Evolutionary conservation across 768 basidiomycete species (phyloP).

Genomic region (Pleurotus ostreatus): DNA sequence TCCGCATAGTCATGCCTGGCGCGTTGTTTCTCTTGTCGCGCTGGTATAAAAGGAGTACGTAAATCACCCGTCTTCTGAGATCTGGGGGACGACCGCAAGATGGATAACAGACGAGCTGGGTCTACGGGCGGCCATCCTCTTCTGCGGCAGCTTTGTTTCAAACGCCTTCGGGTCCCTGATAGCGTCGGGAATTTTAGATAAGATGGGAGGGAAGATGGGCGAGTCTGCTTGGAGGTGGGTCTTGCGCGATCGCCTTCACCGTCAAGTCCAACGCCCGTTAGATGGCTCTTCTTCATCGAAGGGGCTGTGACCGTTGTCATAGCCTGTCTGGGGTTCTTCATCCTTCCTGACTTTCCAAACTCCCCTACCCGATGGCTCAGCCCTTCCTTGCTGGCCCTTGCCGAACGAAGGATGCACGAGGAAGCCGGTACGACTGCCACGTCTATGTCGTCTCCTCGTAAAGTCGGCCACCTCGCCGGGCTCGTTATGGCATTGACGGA

Average conservation of each 20-base stretch:
- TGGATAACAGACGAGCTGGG: constrained; percentile 31
- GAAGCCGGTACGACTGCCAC: constrained; percentile 32
- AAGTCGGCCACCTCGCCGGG: constrained; percentile 40
- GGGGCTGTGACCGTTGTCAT: constrained; percentile 40
- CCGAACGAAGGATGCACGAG: constrained; percentile 57
- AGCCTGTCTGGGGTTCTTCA: constrained; percentile 38
- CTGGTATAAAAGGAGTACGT: constrained; percentile 42
- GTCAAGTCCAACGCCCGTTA: constrained; percentile 6
- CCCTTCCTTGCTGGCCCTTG: constrained; percentile 49
- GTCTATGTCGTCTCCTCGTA: constrained; percentile 10
- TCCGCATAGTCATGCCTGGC: constrained; percentile 27
- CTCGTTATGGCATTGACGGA: constrained; percentile 59
- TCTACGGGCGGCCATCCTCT: constrained; percentile 38
- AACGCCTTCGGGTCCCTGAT: constrained; percentile 53
- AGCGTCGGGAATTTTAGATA: constrained; percentile 41
- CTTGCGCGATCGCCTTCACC: background rate
- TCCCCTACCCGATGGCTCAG: constrained; percentile 49
- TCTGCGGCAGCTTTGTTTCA: constrained; percentile 44
- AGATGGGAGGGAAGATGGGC: constrained; percentile 46
- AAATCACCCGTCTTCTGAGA: background rate
- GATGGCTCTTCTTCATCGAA: constrained; percentile 49
- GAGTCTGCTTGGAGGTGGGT: constrained; percentile 48
- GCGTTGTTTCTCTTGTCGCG: constrained; percentile 28
- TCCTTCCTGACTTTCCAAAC: constrained; percentile 47
- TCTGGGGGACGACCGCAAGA: too few species aligned